Conservation (phyloP, 345 rosid genomes). For the Clarkia xantiana region DNA sequence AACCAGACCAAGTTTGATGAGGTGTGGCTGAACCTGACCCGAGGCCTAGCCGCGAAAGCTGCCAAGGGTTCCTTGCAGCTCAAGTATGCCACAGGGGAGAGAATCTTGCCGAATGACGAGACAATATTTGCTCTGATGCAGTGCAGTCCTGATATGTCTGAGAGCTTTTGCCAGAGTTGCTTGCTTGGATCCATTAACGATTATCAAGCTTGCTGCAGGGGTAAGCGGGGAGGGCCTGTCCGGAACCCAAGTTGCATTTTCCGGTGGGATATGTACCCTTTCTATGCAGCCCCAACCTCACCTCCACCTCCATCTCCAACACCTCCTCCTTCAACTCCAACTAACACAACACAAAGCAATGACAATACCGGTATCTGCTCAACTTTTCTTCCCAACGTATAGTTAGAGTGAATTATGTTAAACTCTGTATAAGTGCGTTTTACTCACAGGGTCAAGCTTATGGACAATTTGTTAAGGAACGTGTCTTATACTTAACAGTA, state of each 20-base stretch:
- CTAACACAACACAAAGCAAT: not conserved
- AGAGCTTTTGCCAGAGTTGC: conserved; percentile 20
- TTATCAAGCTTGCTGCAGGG: conserved; percentile 12
- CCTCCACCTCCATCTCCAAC: conserved; percentile 8
- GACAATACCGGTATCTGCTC: not conserved
- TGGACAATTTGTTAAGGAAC: too few relatives aligned
- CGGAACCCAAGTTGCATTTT: conserved; percentile 29
- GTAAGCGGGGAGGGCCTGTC: conserved; percentile 25
- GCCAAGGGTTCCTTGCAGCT: conserved; percentile 16
- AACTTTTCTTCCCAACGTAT: not conserved
- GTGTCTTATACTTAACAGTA: too few relatives aligned
- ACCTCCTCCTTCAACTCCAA: not conserved
- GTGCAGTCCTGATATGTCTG: conserved; percentile 45
- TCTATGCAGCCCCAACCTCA: conserved; percentile 11
- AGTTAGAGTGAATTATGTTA: not conserved
- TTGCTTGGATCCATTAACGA: conserved; percentile 5
- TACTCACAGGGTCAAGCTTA: too few relatives aligned
- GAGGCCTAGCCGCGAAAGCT: conserved; percentile 6
- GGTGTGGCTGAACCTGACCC: conserved; percentile 22
- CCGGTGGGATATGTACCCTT: conserved; percentile 33
- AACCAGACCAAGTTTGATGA: conserved; percentile 13
- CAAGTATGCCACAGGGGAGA: conserved; percentile 24
- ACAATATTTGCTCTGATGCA: conserved; percentile 29
- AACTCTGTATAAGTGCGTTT: too few relatives aligned
- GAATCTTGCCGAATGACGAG: not conserved